phyloP scores from a whole-genome alignment of 139 green algal genomes.

The Pleodorina starrii region DNA sequence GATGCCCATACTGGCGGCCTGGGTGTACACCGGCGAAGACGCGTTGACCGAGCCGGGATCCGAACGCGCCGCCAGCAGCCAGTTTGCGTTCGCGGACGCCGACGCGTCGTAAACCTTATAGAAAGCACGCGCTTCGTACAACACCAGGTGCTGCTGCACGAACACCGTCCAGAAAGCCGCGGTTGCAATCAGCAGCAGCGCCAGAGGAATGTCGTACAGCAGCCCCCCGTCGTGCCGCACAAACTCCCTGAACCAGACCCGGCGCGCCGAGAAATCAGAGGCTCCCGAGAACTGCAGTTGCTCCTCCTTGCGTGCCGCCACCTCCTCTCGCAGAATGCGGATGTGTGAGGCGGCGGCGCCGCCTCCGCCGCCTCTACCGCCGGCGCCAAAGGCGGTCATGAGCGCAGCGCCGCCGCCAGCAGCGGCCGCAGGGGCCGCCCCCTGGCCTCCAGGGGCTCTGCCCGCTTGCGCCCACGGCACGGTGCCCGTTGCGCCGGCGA shows the following conservation, averaged over 20 bases:
- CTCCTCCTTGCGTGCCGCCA: not conserved
- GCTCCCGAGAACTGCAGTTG: not conserved
- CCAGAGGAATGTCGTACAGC: constrained; percentile 32
- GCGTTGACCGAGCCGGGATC: not conserved
- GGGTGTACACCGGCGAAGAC: not conserved
- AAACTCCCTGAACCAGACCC: constrained; percentile 29
- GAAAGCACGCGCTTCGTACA: constrained; percentile 26
- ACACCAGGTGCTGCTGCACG: constrained; percentile 2
- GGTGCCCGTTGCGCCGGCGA: not conserved
- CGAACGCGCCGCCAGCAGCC: constrained; percentile 15
- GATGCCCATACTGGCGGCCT: constrained; percentile 7
- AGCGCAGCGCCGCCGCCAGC: not conserved
- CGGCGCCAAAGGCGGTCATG: not conserved
- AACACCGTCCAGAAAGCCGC: constrained; percentile 47
- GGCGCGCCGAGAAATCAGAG: constrained; percentile 2
- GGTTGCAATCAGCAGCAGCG: constrained; percentile 18
- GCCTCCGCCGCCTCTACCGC: not conserved
- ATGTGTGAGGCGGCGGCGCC: not conserved
- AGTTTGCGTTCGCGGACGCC: constrained; percentile 34
- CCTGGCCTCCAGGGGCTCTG: not conserved
- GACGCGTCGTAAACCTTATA: constrained; percentile 60
- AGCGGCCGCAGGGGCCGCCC: not conserved
- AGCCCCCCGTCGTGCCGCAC: constrained; percentile 22
- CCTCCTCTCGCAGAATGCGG: not conserved
- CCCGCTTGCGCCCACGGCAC: not conserved